Evolutionary conservation across 2,329 filamentous ascomycete species (phyloP), one percentile per base, ranked within the genome.

Genomic region (Trichoderma sp.): DNA sequence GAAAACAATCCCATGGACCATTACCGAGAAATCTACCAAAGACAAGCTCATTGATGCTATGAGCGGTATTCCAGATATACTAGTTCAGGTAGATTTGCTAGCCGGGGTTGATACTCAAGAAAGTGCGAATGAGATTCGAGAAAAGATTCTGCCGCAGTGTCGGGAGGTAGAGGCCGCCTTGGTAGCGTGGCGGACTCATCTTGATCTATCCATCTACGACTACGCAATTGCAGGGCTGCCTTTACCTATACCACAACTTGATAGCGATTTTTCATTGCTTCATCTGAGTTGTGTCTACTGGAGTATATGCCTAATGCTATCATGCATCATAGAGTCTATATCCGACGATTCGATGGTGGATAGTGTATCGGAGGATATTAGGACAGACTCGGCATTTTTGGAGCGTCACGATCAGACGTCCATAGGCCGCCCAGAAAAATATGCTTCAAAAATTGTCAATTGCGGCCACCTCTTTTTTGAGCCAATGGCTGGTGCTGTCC

Each of bases 251-350:
- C 69, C 69, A n/a, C 26, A 57, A n/a, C n/a, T 32, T 2, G 61
- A 71, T 24, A 53, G 47, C 18, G 70, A 72, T 4, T 71, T 71
- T 18, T 61, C 63, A 21, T 21, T 71, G 14, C 70, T 71, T 71
- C 62, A 67, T 26, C 34, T 68, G 24, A 67, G 51, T 4, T 67
- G 62, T 14, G 43, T 66, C 15, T 71, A 62, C 21, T 71, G 70
- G 70, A 28, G 53, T 15, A 39, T 28, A 18, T 51, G 56, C 32
- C 21, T 71, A 21, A 53, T 71, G 53, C 36, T 71, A 12, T 71
- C 34, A 18, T 68, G 62, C 32, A 57, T 71, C 28, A 62, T 60
- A 21, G 21, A 30, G 21, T 63, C 47, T 4, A 18, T 63, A 34
- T 47, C 18, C 3, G 15, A 32, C 30, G n/a, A 53, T n/a, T 24